Evolutionary conservation across 805 yeast species (phyloP), one percentile per base, ranked within the genome.

Genomic region (Yarrowia sp.): DNA sequence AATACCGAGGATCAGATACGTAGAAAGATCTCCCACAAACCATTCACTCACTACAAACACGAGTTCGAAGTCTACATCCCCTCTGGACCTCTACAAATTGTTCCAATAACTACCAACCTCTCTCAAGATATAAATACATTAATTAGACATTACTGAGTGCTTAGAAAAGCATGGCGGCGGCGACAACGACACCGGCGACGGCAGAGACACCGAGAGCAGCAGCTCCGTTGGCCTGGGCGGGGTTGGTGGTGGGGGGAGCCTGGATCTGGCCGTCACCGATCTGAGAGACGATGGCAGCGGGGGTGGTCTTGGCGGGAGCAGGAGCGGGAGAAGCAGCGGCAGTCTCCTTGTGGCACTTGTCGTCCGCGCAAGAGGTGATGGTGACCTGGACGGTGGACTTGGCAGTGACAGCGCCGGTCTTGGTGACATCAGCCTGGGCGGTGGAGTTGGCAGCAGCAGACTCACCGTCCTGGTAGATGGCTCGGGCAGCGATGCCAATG

Each of bases 101-200:
- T 9, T 38, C 40, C 10, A 2, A 9, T 2, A 38, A 38, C 40
- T 38, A 38, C 40, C 4, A 2, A 38, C 40, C 2, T 38, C 10
- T 38, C 9, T n/a, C 15, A 48, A 22, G 10, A 26, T 10, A 48
- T 48, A 48, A 48, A 26, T 48, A 48, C 22, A 2, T 35, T 35
- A 36, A 36, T 19, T 40, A 40, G n/a, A 53, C 11, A 38, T 15
- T 26, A 15, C 4, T 26, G 16, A 36, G 0, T 9, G 46, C 48
- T 41, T 56, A 56, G n/a, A 56, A n/a, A 32, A 56, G 63, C 48
- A 56, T 56, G 48, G 63, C 61, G 38, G 48, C 63, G n/a, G 22
- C 63, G 26, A 56, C 63, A 41, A 56, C 19, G 19, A n/a, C 63
- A 22, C 16, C 61, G 26, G 63, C 63, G 8, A 26, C 63, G 35